Evolutionary conservation across 768 basidiomycete genomes (phyloP), one percentile per base, ranked within the genome.

Genomic region (Collybia sordida): DNA sequence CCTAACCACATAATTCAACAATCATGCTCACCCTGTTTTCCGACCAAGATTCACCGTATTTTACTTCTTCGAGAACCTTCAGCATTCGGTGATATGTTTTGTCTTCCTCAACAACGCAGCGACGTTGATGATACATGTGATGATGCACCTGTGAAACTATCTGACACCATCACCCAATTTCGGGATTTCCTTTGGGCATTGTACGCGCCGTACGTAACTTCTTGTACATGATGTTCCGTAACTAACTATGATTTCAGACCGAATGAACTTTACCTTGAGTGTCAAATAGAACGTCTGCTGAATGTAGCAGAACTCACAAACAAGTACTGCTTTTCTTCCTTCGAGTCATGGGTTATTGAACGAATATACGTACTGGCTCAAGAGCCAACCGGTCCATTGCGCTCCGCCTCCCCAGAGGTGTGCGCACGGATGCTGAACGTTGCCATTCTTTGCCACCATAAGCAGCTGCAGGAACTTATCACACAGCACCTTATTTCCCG

Each of bases 351-450:
- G 74, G 69, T 73, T 0, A 64, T 76, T 15, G 66, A 72, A n/a
- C 61, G 64, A 18, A 66, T 78, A 15, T 73, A 74, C 47, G 58
- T 71, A 24, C 47, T 69, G 21, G 61, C 64, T 8, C 62, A 66
- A 53, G 60, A 65, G 39, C 58, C 66, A 6, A 46, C 43, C 11
- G 64, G 67, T 19, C 68, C 66, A 47, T 58, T 73, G 31, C 61
- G 65, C 36, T 60, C 53, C 41, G 62, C 62, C 37, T 53, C 67
- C 17, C 48, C 70, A 22, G 61, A 62, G 53, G 60, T 72, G 14
- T 72, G 75, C 54, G 72, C 77, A 21, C 72, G 75, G 14, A 64
- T 80, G 24, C 68, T 87, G 40, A 68, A 74, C 31, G 68, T 86
- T 28, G 81, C 84, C 0, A 72, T 77, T 23, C 65, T 72, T 44